Conservation (phyloP, 129 eudicot species). For the Erigeron canadensis region DNA sequence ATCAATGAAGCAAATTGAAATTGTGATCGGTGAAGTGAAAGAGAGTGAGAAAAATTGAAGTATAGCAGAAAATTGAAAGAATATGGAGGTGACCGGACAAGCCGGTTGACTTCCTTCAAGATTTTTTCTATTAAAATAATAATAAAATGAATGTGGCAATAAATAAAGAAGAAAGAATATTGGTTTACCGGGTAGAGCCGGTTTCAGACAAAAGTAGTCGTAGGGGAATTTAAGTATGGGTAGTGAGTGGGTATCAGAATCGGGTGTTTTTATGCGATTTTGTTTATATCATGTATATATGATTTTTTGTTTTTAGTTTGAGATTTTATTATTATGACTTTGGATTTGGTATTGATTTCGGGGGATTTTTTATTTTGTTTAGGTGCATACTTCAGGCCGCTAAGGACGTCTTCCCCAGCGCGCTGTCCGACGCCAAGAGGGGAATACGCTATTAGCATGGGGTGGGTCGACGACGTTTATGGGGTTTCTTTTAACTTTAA, state of each 20-base stretch:
- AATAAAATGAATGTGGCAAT: neutral
- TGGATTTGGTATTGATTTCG: no score
- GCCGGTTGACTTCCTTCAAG: constrained; percentile 25
- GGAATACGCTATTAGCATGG: no score
- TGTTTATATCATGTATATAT: neutral
- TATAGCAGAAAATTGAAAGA: constrained; percentile 19
- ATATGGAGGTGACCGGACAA: constrained; percentile 35
- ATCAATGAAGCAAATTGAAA: constrained; percentile 11
- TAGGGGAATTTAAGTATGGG: neutral
- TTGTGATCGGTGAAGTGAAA: constrained; percentile 38
- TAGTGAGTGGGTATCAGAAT: constrained; percentile 21
- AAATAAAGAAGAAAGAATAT: constrained; percentile 10
- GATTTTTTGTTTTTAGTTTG: neutral
- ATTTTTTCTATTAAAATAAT: neutral
- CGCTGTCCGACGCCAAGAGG: no score
- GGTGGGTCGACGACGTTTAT: no score
- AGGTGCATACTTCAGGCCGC: no score
- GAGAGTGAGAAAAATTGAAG: constrained; percentile 13
- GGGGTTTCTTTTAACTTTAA: no score
- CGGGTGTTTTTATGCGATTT: constrained; percentile 5
- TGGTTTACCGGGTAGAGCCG: constrained; percentile 29
- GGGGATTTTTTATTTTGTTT: no score
- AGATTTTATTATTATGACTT: neutral
- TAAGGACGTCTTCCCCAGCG: no score
- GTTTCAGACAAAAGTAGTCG: constrained; percentile 30